Percentiles rank a stretch among this genome's conserved stretches.
Evolutionary conservation across 345 rosid genomes (phyloP).

Genomic region (Gossypium longicalyx): DNA sequence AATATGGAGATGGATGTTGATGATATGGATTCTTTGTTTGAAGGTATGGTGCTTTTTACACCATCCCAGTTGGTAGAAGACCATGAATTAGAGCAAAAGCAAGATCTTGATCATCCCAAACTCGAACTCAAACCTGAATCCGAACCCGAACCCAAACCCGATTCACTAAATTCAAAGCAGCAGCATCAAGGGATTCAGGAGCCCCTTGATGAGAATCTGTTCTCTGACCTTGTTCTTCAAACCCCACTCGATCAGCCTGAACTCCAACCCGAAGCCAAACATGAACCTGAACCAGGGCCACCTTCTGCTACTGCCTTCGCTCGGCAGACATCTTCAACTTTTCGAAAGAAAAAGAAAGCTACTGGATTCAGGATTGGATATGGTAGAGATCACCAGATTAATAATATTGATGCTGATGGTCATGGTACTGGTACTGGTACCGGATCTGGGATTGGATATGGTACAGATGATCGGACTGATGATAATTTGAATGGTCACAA

Average conservation of each 20-base stretch:
- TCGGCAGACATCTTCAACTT: conserved; percentile 38
- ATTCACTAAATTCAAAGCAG: conserved; percentile 8
- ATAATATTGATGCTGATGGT: conserved; percentile 14
- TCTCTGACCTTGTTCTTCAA: conserved; percentile 71
- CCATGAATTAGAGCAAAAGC: neutral
- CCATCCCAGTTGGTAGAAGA: conserved; percentile 41
- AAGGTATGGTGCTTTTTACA: conserved; percentile 76
- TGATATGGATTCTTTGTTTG: conserved; percentile 77
- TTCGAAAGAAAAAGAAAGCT: conserved; percentile 73
- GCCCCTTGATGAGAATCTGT: conserved; percentile 74
- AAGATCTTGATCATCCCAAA: conserved; percentile 8
- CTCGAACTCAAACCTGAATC: neutral
- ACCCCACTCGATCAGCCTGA: conserved; percentile 24
- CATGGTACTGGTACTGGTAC: conserved; percentile 23
- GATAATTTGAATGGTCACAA: neutral
- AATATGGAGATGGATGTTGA: conserved; percentile 35
- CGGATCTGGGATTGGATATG: neutral
- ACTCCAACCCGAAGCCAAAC: conserved; percentile 10
- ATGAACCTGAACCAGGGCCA: conserved; percentile 17
- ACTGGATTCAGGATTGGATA: conserved; percentile 70
- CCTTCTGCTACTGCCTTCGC: conserved; percentile 17
- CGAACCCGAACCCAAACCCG: conserved; percentile 11
- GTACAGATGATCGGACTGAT: neutral
- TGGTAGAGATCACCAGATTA: conserved; percentile 38
- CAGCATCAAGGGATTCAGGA: conserved; percentile 11